Evolutionary conservation across 108 stramenopile species (phyloP).

Genomic region (Fragilaria radians): DNA sequence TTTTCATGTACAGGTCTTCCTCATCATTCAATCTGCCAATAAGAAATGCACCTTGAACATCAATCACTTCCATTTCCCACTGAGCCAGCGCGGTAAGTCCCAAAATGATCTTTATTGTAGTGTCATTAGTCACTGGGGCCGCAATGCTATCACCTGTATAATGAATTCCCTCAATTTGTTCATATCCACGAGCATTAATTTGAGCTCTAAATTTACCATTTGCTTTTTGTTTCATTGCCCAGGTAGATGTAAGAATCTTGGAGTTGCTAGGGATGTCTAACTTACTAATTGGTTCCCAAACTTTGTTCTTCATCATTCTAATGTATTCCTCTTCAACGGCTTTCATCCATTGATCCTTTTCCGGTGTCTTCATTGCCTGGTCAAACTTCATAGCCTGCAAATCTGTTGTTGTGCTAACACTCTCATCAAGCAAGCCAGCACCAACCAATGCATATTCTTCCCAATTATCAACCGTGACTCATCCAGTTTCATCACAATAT

Average conservation of each 20-base stretch:
- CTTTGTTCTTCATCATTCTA: slow-evolving; percentile 21
- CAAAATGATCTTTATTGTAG: slow-evolving; percentile 13
- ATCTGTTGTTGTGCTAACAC: slow-evolving; percentile 29
- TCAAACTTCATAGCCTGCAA: slow-evolving; percentile 34
- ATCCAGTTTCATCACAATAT: slow-evolving; percentile 4
- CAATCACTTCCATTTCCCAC: slow-evolving; percentile 11
- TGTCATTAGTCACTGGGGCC: slow-evolving; percentile 26
- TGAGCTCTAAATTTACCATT: slow-evolving; percentile 28
- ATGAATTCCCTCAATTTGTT: slow-evolving; percentile 22
- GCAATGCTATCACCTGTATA: slow-evolving; percentile 14
- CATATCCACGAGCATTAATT: slow-evolving; percentile 27
- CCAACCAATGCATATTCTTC: too few relatives aligned
- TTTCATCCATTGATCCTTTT: slow-evolving; percentile 22
- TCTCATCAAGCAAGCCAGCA: slow-evolving; percentile 26
- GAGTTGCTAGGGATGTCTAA: slow-evolving; percentile 20
- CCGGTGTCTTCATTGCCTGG: slow-evolving; percentile 23
- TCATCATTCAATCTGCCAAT: slow-evolving; percentile 2
- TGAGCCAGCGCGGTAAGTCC: slow-evolving; percentile 22
- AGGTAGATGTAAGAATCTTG: slow-evolving; percentile 22
- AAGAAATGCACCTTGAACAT: slow-evolving; percentile 13
- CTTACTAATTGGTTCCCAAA: slow-evolving; percentile 9
- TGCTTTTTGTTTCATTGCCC: slow-evolving; percentile 45
- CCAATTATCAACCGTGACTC: too few relatives aligned
- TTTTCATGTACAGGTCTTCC: slow-evolving; percentile 1
- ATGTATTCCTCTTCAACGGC: slow-evolving; percentile 31